Conservation (phyloP, 352 stramenopile species). For the Hyphochytrium catenoides region DNA sequence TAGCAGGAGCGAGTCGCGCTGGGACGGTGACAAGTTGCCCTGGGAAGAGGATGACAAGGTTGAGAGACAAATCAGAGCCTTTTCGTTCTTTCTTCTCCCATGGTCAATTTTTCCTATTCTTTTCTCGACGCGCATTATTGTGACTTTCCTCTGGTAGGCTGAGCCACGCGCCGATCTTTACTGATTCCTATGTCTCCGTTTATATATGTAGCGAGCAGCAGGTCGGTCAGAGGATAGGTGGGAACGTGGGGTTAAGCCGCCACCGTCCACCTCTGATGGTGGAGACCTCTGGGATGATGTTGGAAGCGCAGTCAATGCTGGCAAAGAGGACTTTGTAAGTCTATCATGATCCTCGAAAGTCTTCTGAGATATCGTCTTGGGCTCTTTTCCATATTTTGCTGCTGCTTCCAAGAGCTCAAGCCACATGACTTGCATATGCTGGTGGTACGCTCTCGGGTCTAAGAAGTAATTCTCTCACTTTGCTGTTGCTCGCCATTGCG, state of each 20-base stretch:
- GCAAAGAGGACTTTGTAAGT: constrained; percentile 27
- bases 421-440: neutral
- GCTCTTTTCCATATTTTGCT: neutral
- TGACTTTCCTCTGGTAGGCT: too few species aligned
- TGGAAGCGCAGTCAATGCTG: constrained; percentile 11
- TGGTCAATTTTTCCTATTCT: neutral
- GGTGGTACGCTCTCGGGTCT: constrained; percentile 2
- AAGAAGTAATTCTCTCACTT: too few species aligned
- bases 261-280: constrained; percentile 5
- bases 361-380: neutral
- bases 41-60: constrained; percentile 9
- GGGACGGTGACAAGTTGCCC: constrained; percentile 20
- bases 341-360: neutral
- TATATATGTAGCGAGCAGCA: constrained; percentile 7
- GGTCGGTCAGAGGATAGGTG: constrained; percentile 23
- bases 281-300: constrained; percentile 58
- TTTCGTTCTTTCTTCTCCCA: too few species aligned
- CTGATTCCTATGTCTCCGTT: too few species aligned
- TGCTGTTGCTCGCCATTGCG: neutral
- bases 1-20: too few species aligned
- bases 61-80: too few species aligned
- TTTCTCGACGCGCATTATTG: neutral
- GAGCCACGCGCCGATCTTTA: too few species aligned
- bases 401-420: neutral
- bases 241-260: constrained; percentile 22